These are phyloP conservation scores for Porphyrellus cyaneotinctus DNA, from an alignment of 768 basidiomycete genomes.

Conservation along the genomic window DNA sequence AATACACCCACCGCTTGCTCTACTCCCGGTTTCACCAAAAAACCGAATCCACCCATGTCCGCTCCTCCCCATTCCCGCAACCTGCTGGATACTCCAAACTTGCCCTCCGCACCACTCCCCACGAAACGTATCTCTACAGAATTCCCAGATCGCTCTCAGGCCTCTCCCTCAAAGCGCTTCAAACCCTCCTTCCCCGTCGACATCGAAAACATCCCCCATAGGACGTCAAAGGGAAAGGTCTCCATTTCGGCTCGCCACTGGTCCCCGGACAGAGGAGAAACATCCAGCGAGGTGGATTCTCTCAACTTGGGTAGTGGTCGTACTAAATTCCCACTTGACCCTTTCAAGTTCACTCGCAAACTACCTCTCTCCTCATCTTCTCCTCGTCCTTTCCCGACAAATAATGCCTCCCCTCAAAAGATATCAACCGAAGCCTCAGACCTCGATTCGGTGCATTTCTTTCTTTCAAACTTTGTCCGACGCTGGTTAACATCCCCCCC, in stretches of 20 bases:
- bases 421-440: slow-evolving; percentile 11
- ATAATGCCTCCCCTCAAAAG: slow-evolving; percentile 10
- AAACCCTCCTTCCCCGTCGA: slow-evolving; percentile 18
- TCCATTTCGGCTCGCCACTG: slow-evolving; percentile 6
- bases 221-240: slow-evolving; percentile 3
- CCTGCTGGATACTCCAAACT: slow-evolving; percentile 16
- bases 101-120: slow-evolving; percentile 15
- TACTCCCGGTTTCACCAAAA: slow-evolving; percentile 42
- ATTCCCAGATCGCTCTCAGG: slow-evolving; percentile 3
- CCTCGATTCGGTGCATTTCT: slow-evolving; percentile 11
- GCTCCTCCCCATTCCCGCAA: background rate
- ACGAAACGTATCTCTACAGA: slow-evolving; percentile 33
- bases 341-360: slow-evolving; percentile 21
- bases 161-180: slow-evolving; percentile 30
- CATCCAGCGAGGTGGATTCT: slow-evolving; percentile 22
- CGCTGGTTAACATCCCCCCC: slow-evolving; percentile 1
- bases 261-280: slow-evolving; percentile 14
- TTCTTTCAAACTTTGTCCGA: too few species aligned
- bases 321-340: slow-evolving; percentile 4
- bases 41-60: slow-evolving; percentile 8
- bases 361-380: background rate
- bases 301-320: slow-evolving; percentile 15
- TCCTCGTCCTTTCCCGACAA: background rate
- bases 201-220: slow-evolving; percentile 25
- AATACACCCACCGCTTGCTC: slow-evolving; percentile 31